Base-by-base conservation (phyloP, 192 early-diverging fungal species). In the Backusella sp. region DNA sequence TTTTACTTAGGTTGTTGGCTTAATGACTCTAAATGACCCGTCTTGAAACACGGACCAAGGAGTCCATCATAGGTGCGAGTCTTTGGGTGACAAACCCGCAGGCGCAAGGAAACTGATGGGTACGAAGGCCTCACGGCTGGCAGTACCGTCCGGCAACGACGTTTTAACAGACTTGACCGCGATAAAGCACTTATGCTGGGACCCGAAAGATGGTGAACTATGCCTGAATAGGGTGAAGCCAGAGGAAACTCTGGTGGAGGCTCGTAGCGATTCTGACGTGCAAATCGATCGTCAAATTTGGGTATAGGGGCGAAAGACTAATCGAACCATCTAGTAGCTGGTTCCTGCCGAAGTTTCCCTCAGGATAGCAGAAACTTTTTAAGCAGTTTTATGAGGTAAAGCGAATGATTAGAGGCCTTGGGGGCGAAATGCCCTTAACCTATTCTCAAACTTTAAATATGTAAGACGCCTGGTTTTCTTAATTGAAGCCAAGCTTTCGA, bases 251-350 rank as follows among this genome's bases (percentile, higher is more conserved):
- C 88, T 90, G 90, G 86, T 91, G 90, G 88, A 90, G 89, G 87
- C 85, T 88, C 85, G 88, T 83, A 91, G 88, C 87, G 88, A 85
- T 91, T 90, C 88, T 90, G 86, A 90, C 86, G 87, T 90, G 90
- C 86, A 91, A 87, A 91, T 91, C 88, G 86, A 90, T 91, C 86
- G 88, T 92, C 85, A 85, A 88, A 91, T 89, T 90, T 92, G 89
- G 86, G 90, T 90, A 90, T 92, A 91, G 86, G 90, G 88, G 91
- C 88, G 89, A 92, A 92, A 90, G 90, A 91, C 89, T 90, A 88
- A 92, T 91, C 89, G 90, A 91, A 90, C 91, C 90, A 91, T 90
- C 91, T 91, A 92, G 88, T 91, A 91, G 89, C 89, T 92, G 91
- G 89, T 92, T 91, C 89, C 91, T 87, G 90, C 91, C 88, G 88